These are phyloP conservation scores for Emydomyces testavorans DNA, from an alignment of 2,329 filamentous ascomycete species.

Conservation along the genomic window DNA sequence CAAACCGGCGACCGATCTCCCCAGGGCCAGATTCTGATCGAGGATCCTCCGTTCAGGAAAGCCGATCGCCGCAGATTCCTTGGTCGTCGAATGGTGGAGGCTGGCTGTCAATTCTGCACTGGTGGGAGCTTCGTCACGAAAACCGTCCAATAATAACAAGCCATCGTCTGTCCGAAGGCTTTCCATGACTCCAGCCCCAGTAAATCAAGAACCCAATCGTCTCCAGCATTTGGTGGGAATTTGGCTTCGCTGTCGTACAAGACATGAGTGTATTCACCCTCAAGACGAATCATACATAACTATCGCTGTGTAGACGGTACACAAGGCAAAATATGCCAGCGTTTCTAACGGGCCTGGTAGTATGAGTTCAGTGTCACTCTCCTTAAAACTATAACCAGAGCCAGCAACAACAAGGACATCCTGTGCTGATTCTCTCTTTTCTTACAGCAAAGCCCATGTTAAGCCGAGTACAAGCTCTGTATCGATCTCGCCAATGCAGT, in stretches of 20 bases:
- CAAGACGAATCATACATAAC: too few species aligned
- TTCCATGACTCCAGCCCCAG: background rate
- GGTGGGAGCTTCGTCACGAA: conserved; percentile 6
- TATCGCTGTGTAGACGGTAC: background rate
- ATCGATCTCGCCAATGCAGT: background rate
- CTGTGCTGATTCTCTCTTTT: too few species aligned
- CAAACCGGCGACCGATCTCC: conserved; percentile 6
- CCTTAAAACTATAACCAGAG: too few species aligned
- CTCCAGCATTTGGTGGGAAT: background rate
- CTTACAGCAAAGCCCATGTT: too few species aligned
- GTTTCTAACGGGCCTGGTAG: background rate
- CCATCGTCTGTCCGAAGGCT: background rate
- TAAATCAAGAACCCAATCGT: background rate
- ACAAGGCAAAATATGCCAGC: background rate
- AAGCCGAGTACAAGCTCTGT: background rate
- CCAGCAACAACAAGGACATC: too few species aligned
- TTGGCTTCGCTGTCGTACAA: conserved; percentile 3
- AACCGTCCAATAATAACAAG: background rate
- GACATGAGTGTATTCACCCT: conserved; percentile 1
- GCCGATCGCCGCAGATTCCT: conserved; percentile 6
- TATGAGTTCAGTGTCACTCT: background rate
- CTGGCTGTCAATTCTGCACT: conserved; percentile 11
- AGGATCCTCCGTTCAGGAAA: conserved; percentile 9
- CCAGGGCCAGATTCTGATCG: conserved; percentile 10
- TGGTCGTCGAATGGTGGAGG: background rate